Conservation (phyloP, 495 filamentous ascomycete genomes). For the Neurospora tetrasperma region DNA sequence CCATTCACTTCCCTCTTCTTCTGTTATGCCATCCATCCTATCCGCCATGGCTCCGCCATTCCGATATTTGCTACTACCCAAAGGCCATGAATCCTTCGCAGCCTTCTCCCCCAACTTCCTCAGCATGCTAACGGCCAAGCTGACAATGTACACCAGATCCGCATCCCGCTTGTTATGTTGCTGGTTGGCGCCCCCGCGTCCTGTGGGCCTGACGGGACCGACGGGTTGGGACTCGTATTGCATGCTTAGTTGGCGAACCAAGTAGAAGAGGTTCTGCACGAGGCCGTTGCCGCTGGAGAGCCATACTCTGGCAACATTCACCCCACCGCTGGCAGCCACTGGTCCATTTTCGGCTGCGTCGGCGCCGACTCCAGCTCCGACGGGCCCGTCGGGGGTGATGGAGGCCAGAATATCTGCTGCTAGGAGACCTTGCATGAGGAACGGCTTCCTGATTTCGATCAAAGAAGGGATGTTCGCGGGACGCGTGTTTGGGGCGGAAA, state of each 20-base stretch:
- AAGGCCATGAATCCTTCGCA: conserved; percentile 34
- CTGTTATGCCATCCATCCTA: background rate
- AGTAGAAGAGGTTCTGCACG: conserved; percentile 61
- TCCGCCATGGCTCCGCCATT: background rate
- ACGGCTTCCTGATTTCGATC: conserved; percentile 72
- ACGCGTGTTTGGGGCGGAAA: conserved; percentile 30
- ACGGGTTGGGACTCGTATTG: conserved; percentile 38
- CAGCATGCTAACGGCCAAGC: conserved; percentile 60
- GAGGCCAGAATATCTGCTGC: conserved; percentile 80
- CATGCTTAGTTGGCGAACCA: conserved; percentile 59
- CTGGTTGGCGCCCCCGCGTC: conserved; percentile 19
- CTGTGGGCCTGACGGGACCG: conserved; percentile 3
- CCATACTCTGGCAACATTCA: conserved; percentile 62
- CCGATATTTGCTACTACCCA: background rate
- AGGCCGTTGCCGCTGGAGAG: conserved; percentile 79
- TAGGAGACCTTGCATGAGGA: conserved; percentile 82
- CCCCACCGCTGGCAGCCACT: background rate
- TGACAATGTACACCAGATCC: conserved; percentile 50
- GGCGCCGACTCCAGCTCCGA: conserved; percentile 13
- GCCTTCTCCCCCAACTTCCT: conserved; percentile 62
- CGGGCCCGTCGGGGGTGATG: conserved; percentile 62
- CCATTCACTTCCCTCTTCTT: background rate
- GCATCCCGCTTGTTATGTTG: conserved; percentile 30
- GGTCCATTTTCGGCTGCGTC: background rate
- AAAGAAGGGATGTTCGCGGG: conserved; percentile 43